phyloP scores from a whole-genome alignment of 768 basidiomycete species.

The Antrodiella citrinella region DNA sequence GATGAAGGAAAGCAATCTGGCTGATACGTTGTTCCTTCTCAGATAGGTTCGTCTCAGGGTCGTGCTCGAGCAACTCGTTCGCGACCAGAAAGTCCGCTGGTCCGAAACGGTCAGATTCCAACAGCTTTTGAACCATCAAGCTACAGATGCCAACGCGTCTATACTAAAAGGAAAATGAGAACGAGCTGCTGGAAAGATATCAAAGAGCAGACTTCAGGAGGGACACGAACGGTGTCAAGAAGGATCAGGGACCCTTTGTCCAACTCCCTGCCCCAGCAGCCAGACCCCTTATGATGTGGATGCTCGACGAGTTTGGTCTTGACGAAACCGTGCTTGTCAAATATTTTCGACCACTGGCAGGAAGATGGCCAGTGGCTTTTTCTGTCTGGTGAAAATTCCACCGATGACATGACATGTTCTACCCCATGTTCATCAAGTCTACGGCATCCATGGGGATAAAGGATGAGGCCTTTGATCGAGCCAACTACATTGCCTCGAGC shows the following conservation, averaged over 20 bases:
- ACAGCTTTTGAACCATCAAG: slow-evolving; percentile 5
- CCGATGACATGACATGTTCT: neutral
- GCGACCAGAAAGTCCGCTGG: slow-evolving; percentile 4
- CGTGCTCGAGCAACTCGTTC: neutral
- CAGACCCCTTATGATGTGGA: slow-evolving; percentile 23
- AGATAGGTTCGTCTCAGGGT: neutral
- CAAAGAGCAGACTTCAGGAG: too few relatives aligned
- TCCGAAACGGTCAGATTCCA: slow-evolving; percentile 4
- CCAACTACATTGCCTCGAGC: neutral
- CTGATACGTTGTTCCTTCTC: neutral
- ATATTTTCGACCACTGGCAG: slow-evolving; percentile 11
- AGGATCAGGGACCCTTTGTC: slow-evolving; percentile 22
- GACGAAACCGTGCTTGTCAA: slow-evolving; percentile 23
- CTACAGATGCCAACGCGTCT: slow-evolving; percentile 8
- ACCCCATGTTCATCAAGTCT: too few relatives aligned
- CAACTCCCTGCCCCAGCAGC: slow-evolving; percentile 25
- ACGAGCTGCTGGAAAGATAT: neutral
- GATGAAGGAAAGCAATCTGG: neutral
- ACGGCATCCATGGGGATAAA: neutral
- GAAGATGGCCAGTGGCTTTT: neutral
- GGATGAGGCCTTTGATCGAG: neutral
- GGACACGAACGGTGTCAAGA: slow-evolving; percentile 19
- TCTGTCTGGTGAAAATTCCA: neutral
- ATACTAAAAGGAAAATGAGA: neutral
- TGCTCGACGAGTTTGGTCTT: slow-evolving; percentile 19